Base-by-base conservation (phyloP, 805 yeast genomes). In the Ogataea ramenticola region DNA sequence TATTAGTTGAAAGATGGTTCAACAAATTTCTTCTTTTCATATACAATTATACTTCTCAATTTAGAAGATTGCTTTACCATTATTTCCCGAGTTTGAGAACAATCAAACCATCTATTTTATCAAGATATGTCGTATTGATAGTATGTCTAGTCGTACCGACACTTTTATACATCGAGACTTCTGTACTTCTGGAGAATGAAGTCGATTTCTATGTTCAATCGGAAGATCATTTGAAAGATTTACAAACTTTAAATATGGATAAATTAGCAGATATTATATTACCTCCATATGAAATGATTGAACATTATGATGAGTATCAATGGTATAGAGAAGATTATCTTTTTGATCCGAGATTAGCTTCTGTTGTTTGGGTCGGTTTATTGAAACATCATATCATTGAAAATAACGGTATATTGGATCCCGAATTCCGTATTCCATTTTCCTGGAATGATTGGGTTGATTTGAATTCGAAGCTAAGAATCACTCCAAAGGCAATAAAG, bases 231-330 rank as follows among this genome's bases (percentile, higher is more conserved):
- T 29, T 29, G n/a, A 29, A 29, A 29, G n/a, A 11, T 14, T 4
- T 48, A 11, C 52, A 48, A 41, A 43, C 43, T 24, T 26, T 43
- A 31, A 43, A 47, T 36, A 49, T 51, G 3, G 49, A 52, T 15
- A 34, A 17, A 22, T 41, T 74, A 49, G 76, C 81, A 1, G 69
- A 72, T 26, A 72, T 86, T 32, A 68, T 76, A 15, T 71, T 73
- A 45, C 77, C 85, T 3, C 95, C 96, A 1, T 68, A 72, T 15
- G 45, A 44, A 21, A 43, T 36, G 35, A 36, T 43, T 20, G 17
- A 37, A n/a, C 14, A 27, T 29, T 4, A 17, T 5, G 26, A n/a
- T 2, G 8, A 4, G 3, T 19, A 5, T 12, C 15, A 27, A 19
- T 20, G 19, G 14, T 4, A 16, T 10, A n/a, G 19, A 15, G 6